Percentiles rank a stretch among this genome's conserved stretches.
phyloP scores from a whole-genome alignment of 225 moss, liverwort and hornwort species.

The Sphagnum contortum region DNA sequence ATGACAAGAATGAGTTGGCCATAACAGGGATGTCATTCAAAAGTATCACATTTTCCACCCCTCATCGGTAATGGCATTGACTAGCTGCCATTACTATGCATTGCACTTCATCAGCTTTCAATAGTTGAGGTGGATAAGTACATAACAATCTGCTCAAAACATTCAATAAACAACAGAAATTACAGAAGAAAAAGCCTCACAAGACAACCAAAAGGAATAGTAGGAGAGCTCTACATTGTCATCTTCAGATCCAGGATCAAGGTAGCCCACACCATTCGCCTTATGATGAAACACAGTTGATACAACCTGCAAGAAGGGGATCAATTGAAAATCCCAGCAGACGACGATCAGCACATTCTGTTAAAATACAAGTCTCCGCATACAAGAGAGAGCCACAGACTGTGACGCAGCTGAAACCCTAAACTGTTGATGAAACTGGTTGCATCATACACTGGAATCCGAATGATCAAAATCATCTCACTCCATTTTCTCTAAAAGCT shows the following conservation, averaged over 20 bases:
- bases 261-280: conserved; percentile 77
- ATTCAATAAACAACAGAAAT: background rate
- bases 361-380: background rate
- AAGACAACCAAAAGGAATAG: too few relatives aligned
- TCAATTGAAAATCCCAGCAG: background rate
- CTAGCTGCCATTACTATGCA: background rate
- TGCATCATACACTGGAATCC: too few relatives aligned
- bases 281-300: conserved; percentile 50
- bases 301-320: conserved; percentile 43
- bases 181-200: too few relatives aligned
- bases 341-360: background rate
- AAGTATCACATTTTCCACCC: background rate
- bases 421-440: too few relatives aligned
- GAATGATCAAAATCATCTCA: too few relatives aligned
- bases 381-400: background rate
- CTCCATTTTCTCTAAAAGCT: too few relatives aligned
- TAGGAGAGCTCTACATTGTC: conserved; percentile 44
- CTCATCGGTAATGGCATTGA: background rate
- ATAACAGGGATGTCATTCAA: too few relatives aligned
- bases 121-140: background rate
- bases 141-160: background rate
- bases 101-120: background rate
- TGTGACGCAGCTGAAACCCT: too few relatives aligned
- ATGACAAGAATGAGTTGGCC: too few relatives aligned
- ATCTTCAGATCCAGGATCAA: conserved; percentile 91